A percentile compares a stretch with the other conserved stretches of the same genome.
Conservation (phyloP, 2,329 filamentous ascomycete genomes). For the Alternaria gansuensis region DNA sequence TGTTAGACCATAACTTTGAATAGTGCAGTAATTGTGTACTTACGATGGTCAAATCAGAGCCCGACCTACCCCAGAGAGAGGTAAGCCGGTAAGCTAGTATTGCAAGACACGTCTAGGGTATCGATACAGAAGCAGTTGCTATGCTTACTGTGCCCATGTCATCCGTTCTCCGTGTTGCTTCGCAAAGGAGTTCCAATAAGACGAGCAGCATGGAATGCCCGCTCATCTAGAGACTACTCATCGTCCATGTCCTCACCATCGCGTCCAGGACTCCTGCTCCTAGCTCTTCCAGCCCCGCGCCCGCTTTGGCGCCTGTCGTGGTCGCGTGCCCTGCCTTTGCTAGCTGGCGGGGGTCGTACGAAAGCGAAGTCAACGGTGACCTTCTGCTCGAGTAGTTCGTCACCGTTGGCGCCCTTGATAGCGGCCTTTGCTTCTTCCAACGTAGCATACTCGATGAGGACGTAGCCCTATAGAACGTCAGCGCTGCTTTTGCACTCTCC, state of each 20-base stretch:
- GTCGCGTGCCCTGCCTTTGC: constrained; percentile 57
- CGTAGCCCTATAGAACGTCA: constrained; percentile 71
- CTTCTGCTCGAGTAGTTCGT: constrained; percentile 82
- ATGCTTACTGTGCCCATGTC: background rate
- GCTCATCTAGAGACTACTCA: background rate
- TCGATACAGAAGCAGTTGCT: background rate
- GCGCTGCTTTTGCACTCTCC: background rate
- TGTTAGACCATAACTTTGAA: constrained; percentile 8
- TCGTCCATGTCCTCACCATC: constrained; percentile 49
- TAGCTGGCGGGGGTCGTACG: constrained; percentile 73
- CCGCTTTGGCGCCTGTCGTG: constrained; percentile 45
- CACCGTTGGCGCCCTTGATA: constrained; percentile 79
- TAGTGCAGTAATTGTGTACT: constrained; percentile 8
- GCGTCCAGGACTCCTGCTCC: constrained; percentile 57
- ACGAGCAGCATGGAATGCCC: background rate
- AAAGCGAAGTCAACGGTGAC: constrained; percentile 86
- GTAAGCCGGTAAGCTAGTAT: constrained; percentile 31
- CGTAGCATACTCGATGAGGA: constrained; percentile 83
- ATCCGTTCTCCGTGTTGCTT: background rate
- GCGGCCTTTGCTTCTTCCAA: constrained; percentile 81
- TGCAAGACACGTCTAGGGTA: constrained; percentile 3
- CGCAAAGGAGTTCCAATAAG: background rate
- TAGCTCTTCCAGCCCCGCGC: constrained; percentile 47
- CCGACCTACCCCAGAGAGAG: constrained; percentile 23
- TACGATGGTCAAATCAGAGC: constrained; percentile 24